Evolutionary conservation across 2,329 filamentous ascomycete genomes (phyloP).

Genomic region (Grosmannia clavigera): DNA sequence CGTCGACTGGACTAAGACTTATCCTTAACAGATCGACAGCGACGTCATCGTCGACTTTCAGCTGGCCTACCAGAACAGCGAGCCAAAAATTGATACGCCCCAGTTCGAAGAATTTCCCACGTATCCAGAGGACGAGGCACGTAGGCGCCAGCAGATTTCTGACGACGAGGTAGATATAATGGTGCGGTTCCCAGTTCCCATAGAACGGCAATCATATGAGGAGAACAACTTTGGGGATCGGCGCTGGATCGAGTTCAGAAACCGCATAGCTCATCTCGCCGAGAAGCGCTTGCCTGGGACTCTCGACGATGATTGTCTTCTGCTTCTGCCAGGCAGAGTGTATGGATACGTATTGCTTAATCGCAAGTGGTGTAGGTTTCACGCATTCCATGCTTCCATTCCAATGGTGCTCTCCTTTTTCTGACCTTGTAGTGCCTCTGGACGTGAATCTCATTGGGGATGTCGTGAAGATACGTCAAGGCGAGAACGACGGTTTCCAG

Average conservation of each 20-base stretch:
- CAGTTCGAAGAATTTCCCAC: neutral
- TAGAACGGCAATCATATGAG: neutral
- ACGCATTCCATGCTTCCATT: too few species aligned
- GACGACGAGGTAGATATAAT: too few species aligned
- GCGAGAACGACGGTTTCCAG: neutral
- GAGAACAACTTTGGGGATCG: neutral
- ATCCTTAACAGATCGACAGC: neutral
- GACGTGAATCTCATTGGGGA: neutral
- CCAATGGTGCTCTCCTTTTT: neutral
- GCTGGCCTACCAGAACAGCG: neutral
- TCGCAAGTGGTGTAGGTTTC: neutral
- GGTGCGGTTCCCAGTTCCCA: too few species aligned
- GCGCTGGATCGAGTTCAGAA: neutral
- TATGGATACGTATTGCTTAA: neutral
- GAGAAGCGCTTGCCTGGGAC: neutral
- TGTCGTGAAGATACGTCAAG: neutral
- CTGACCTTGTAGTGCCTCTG: neutral
- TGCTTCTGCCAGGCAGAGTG: neutral
- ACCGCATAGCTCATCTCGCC: neutral
- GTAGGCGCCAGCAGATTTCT: too few species aligned
- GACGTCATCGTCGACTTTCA: neutral
- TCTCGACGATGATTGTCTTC: neutral
- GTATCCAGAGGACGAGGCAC: neutral
- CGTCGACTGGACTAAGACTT: neutral
- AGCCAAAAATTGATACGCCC: neutral